Conservation (phyloP, 2,329 filamentous ascomycete genomes). For the Hymenoscyphus fraxineus region DNA sequence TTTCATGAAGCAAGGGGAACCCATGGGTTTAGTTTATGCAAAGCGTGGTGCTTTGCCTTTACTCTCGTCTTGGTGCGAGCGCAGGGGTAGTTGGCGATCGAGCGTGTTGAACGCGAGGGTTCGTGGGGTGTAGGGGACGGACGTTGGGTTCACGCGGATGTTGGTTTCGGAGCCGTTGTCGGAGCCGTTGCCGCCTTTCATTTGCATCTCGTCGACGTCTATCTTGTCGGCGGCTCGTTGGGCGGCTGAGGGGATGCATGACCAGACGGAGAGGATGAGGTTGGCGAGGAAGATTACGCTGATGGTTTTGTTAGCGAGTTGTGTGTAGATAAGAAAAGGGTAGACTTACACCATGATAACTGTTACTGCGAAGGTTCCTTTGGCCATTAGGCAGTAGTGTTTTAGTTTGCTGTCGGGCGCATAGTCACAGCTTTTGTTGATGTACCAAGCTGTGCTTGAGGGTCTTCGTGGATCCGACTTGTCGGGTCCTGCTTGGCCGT, state of each 20-base stretch:
- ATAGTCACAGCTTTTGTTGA: slow-evolving; percentile 64
- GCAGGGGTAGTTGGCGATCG: slow-evolving; percentile 54
- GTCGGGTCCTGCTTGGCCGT: slow-evolving; percentile 71
- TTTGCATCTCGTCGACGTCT: slow-evolving; percentile 45
- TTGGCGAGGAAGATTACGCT: slow-evolving; percentile 61
- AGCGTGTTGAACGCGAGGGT: slow-evolving; percentile 65
- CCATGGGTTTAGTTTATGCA: slow-evolving; percentile 7
- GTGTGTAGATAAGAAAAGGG: not conserved
- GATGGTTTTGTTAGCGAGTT: slow-evolving; percentile 9
- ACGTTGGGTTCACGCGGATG: slow-evolving; percentile 40
- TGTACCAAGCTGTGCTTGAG: slow-evolving; percentile 68
- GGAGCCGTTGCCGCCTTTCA: slow-evolving; percentile 23
- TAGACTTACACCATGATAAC: slow-evolving; percentile 62
- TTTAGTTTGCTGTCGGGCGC: slow-evolving; percentile 51
- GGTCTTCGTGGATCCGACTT: slow-evolving; percentile 61
- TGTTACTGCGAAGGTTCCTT: slow-evolving; percentile 61
- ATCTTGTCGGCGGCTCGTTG: slow-evolving; percentile 49
- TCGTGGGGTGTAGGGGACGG: slow-evolving; percentile 57
- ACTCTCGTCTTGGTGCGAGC: slow-evolving; percentile 26
- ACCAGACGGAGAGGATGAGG: slow-evolving; percentile 56
- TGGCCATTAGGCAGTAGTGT: slow-evolving; percentile 63
- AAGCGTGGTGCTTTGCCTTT: slow-evolving; percentile 12
- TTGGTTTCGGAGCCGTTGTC: slow-evolving; percentile 55
- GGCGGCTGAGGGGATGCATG: slow-evolving; percentile 40
- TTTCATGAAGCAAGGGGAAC: not conserved